phyloP scores from a whole-genome alignment of 2,329 filamentous ascomycete species.

The Exophiala viscosa region DNA sequence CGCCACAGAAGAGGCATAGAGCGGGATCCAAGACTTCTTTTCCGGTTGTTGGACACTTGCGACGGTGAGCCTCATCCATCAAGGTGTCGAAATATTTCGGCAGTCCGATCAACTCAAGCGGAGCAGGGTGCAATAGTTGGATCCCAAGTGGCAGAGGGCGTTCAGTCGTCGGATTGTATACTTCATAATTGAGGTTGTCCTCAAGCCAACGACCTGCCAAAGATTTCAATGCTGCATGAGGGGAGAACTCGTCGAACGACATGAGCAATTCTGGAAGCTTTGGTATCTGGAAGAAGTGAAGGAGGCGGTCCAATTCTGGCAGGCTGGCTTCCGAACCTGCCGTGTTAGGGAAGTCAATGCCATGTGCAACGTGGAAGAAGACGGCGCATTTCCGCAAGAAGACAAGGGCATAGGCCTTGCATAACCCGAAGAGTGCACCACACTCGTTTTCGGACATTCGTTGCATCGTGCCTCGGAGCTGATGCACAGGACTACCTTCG shows the following conservation, averaged over 20 bases:
- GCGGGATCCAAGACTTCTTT: constrained; percentile 88
- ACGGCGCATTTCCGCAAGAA: constrained; percentile 85
- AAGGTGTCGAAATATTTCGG: constrained; percentile 88
- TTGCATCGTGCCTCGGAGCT: not conserved
- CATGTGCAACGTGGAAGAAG: constrained; percentile 81
- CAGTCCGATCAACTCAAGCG: constrained; percentile 89
- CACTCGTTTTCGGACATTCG: constrained; percentile 11
- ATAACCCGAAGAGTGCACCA: constrained; percentile 32
- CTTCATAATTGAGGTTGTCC: constrained; percentile 50
- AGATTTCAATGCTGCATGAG: constrained; percentile 43
- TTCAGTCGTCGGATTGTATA: not conserved
- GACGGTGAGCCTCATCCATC: constrained; percentile 83
- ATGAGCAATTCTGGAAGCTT: constrained; percentile 74
- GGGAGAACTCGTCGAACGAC: constrained; percentile 46
- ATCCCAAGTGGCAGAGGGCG: constrained; percentile 37
- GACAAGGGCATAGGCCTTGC: constrained; percentile 78
- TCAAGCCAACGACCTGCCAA: constrained; percentile 69
- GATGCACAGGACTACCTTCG: not conserved
- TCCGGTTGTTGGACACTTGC: constrained; percentile 81
- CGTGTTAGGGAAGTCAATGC: constrained; percentile 77
- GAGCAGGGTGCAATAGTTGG: constrained; percentile 73
- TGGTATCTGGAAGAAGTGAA: constrained; percentile 70
- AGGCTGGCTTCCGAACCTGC: constrained; percentile 60
- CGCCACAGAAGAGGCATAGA: constrained; percentile 90
- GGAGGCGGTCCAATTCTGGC: constrained; percentile 78